Base-by-base conservation (phyloP, 495 filamentous ascomycete genomes). In the Pyrenula massariospora region DNA sequence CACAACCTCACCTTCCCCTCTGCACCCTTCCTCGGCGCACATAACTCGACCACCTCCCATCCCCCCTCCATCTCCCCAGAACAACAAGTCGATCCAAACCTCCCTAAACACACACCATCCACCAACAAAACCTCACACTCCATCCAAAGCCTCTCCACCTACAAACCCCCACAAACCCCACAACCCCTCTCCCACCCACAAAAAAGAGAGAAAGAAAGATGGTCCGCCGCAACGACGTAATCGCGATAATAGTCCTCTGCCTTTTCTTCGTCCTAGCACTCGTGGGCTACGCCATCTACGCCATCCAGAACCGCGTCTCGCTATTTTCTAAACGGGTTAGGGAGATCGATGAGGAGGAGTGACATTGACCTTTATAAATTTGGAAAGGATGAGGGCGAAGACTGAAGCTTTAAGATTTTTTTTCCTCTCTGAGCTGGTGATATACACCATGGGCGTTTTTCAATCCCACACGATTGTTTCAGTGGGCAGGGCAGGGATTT, bases 201-300 rank as follows among this genome's bases (percentile, higher is more conserved):
- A 51, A 24, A n/a, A 19, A 24, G 11, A 50, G 22, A 50, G 24
- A 24, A 42, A 15, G 31, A 59, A 65, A 57, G 47, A 84, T 74
- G 73, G 77, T 84, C 59, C 73, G 87, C 69, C 71, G 82, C 74
- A 91, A 91, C 80, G 79, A 87, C 71, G 79, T 84, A 65, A 87
- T 91, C 69, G 87, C 86, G 25, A 78, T 91, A 67, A 91, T 91
- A 70, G 84, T 91, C 70, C 88, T 91, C 70, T 62, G 89, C 48
- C 79, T 91, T 58, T 89, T 89, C 70, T 67, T 89, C 67, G 66
- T 89, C 50, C 80, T 91, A 23, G 84, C 83, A 48, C 69, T 82
- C 58, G 83, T 84, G 59, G 84, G 79, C 48, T 86, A 84, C 64
- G 78, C 76, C 55, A 88, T 89, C 72, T 89, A 83, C 65, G 69